Conservation (phyloP, 768 basidiomycete species). For the Sistotremastrum niveocremeum region DNA sequence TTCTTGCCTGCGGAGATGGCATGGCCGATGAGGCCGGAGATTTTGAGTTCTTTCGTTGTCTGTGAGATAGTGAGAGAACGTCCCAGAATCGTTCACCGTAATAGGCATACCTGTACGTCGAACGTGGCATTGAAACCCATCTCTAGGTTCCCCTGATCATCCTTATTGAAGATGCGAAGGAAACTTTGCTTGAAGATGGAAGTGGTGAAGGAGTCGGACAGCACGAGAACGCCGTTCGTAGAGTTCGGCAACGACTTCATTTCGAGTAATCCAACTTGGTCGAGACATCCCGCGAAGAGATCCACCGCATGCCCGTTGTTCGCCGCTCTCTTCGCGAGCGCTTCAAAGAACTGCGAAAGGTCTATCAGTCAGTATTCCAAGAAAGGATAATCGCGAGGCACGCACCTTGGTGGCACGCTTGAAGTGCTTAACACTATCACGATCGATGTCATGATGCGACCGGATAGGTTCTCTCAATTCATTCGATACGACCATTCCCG, state of each 20-base stretch:
- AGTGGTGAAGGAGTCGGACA: constrained; percentile 94
- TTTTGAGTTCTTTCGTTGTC: constrained; percentile 98
- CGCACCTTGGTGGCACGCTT: constrained; percentile 89
- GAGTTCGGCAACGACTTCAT: constrained; percentile 95
- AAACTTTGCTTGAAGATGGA: constrained; percentile 99
- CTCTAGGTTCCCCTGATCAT: constrained; percentile 78
- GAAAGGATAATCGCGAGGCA: constrained; percentile 2
- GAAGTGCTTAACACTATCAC: constrained; percentile 93
- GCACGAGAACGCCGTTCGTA: constrained; percentile 91
- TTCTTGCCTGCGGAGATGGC: constrained; percentile 97
- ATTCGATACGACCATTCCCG: constrained; percentile 90
- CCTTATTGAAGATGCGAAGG: constrained; percentile 84
- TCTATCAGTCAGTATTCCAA: constrained; percentile 7
- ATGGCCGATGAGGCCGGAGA: constrained; percentile 95
- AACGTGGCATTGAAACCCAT: constrained; percentile 99
- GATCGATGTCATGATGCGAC: constrained; percentile 96
- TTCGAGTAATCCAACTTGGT: constrained; percentile 94
- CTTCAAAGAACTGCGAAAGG: constrained; percentile 79
- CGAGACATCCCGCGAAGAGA: constrained; percentile 91
- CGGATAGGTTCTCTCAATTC: constrained; percentile 96
- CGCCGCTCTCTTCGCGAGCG: constrained; percentile 81
- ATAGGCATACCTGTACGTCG: constrained; percentile 61
- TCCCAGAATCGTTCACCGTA: neutral
- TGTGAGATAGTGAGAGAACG: constrained; percentile 17
- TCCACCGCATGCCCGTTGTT: constrained; percentile 93